A percentile compares a stretch with the other conserved stretches of the same genome.
Evolutionary conservation across 495 filamentous ascomycete species (phyloP).

Genomic region (Platismatia glauca): DNA sequence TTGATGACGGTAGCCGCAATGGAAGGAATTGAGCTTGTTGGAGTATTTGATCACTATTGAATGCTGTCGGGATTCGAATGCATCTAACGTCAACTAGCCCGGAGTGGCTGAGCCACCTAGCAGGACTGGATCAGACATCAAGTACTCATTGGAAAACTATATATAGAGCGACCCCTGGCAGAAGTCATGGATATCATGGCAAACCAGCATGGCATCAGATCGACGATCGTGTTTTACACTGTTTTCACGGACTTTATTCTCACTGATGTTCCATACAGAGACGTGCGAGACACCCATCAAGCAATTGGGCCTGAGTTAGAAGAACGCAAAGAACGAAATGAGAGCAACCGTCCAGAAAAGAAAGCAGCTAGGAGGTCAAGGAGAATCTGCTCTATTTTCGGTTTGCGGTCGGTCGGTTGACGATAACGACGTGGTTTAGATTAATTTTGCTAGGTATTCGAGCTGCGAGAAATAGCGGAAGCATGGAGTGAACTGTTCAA

Average conservation of each 20-base stretch:
- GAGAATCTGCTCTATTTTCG: neutral
- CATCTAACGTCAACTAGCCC: neutral
- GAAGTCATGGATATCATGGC: neutral
- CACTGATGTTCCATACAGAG: conserved; percentile 1
- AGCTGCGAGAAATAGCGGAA: too few species aligned
- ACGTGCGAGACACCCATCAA: conserved; percentile 25
- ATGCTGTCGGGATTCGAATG: too few species aligned
- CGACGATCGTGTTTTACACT: neutral
- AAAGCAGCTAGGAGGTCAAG: neutral
- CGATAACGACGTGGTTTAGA: neutral
- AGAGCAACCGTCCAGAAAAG: conserved; percentile 23
- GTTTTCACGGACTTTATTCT: neutral
- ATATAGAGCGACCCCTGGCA: neutral
- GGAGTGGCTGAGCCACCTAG: neutral
- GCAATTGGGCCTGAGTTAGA: conserved; percentile 24
- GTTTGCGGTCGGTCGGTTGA: neutral
- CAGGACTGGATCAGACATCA: neutral
- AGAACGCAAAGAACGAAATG: conserved; percentile 26
- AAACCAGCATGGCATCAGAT: neutral
- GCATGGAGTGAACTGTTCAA: too few species aligned
- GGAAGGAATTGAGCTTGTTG: neutral
- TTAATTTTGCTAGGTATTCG: too few species aligned
- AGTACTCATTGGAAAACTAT: neutral
- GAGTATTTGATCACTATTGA: neutral
- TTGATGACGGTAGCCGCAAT: neutral